Percentiles rank a stretch among this genome's conserved stretches.
phyloP scores from a whole-genome alignment of 768 basidiomycete species.

The Tulasnella sp. region DNA sequence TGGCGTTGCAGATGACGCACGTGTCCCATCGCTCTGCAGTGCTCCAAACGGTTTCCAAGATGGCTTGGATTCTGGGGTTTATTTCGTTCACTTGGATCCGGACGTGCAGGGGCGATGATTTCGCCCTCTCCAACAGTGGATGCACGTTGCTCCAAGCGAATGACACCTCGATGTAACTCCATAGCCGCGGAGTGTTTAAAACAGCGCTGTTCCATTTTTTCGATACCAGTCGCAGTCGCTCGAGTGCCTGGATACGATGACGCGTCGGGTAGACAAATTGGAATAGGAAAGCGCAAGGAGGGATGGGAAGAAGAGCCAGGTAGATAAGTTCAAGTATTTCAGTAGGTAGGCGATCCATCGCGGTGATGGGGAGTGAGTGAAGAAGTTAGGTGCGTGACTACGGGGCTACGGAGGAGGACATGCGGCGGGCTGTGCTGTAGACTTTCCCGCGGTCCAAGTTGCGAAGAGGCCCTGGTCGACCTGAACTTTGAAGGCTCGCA shows the following conservation, averaged over 20 bases:
- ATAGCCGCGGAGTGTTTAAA: not conserved
- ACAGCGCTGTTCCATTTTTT: not conserved
- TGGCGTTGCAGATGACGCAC: no score
- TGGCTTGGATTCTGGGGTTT: not conserved
- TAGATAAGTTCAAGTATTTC: not conserved
- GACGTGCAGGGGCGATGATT: not conserved
- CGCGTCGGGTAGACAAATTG: no score
- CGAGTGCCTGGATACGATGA: no score
- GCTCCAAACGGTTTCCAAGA: not conserved
- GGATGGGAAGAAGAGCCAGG: not conserved
- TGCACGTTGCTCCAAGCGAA: not conserved
- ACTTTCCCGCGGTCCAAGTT: no score
- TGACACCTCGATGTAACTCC: not conserved
- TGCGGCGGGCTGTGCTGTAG: no score
- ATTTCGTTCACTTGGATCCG: not conserved
- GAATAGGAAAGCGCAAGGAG: not conserved
- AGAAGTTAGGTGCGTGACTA: no score
- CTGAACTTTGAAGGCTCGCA: no score
- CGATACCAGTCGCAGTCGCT: not conserved
- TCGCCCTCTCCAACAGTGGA: not conserved
- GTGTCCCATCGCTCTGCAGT: not conserved
- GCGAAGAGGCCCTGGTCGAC: no score
- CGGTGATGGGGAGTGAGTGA: no score
- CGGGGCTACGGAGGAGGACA: no score
- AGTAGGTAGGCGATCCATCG: not conserved